Evolutionary conservation across 2,329 filamentous ascomycete genomes (phyloP), one percentile per base, ranked within the genome.

Genomic region (Botrytis sinoallii): DNA sequence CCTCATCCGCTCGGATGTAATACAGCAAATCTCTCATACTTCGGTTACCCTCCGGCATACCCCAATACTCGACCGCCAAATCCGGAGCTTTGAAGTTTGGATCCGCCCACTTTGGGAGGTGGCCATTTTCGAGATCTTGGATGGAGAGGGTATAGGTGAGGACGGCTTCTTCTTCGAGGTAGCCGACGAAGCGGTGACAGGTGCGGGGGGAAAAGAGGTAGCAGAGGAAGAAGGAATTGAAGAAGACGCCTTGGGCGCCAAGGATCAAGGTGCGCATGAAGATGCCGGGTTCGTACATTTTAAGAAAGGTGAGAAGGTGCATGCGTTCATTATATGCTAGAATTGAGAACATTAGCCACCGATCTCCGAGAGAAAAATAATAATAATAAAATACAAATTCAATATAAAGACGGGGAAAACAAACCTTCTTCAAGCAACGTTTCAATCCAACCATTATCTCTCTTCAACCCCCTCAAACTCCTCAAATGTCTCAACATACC

Each of bases 371-470:
- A n/a, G n/a, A n/a, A n/a, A n/a, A n/a, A n/a, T n/a, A n/a, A n/a
- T n/a, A n/a, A n/a, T n/a, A n/a, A n/a, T n/a, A n/a, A n/a, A n/a
- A n/a, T n/a, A n/a, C n/a, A n/a, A n/a, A n/a, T n/a, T 40, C 12
- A 1, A 40, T 40, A n/a, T 4, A 29, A 20, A 22, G n/a, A 20
- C 14, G n/a, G 48, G 12, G 10, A 10, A 42, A 57, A 32, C 38
- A 57, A 42, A 69, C 66, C 66, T 57, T 67, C 70, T 97, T 94
- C 71, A 1, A 97, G 88, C 14, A 97, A 86, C 0, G 93, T 95
- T 83, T 97, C 94, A 81, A 99, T 98, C 93, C 91, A 98, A 80
- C 96, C 96, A 79, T 98, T 97, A 82, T 98, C 95, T 73, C 95
- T 87, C 86, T 94, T 94, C 87, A 98, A 91, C 42, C 91, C 88